Percentiles rank a stretch among this genome's conserved stretches.
Evolutionary conservation across 2,329 filamentous ascomycete species (phyloP).

Genomic region (Metarhizium sp.): DNA sequence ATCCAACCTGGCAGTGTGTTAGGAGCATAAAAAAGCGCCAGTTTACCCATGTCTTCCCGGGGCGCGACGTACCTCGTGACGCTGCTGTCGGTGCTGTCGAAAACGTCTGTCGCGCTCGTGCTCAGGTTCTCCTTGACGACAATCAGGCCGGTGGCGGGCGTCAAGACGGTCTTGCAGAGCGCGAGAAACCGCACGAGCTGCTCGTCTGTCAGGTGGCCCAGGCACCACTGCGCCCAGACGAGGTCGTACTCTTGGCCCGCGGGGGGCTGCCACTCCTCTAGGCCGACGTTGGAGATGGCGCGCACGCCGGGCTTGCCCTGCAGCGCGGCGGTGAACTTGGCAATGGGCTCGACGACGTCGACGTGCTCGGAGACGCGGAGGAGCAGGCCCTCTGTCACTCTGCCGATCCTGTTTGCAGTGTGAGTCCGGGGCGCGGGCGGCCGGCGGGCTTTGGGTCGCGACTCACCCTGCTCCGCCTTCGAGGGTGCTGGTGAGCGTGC

Average conservation of each 20-base stretch:
- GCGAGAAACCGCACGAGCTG: slow-evolving; percentile 60
- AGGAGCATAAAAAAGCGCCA: background rate
- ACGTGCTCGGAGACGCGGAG: slow-evolving; percentile 58
- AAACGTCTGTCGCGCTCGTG: slow-evolving; percentile 52
- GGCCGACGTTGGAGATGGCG: slow-evolving; percentile 59
- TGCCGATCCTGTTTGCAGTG: slow-evolving; percentile 54
- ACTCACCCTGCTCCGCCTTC: slow-evolving; percentile 32
- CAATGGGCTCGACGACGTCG: slow-evolving; percentile 78
- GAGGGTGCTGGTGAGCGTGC: slow-evolving; percentile 18
- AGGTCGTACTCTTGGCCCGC: slow-evolving; percentile 55
- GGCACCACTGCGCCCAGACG: slow-evolving; percentile 87
- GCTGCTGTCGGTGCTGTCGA: slow-evolving; percentile 65
- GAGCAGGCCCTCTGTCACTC: slow-evolving; percentile 73
- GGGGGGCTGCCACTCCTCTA: slow-evolving; percentile 58
- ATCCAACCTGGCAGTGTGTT: slow-evolving; percentile 45
- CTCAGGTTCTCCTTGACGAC: slow-evolving; percentile 59
- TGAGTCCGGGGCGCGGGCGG: background rate
- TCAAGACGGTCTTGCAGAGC: slow-evolving; percentile 41
- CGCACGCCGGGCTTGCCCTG: slow-evolving; percentile 46
- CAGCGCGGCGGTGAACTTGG: slow-evolving; percentile 65
- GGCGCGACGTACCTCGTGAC: slow-evolving; percentile 51
- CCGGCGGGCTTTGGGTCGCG: too few relatives aligned
- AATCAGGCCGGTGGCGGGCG: slow-evolving; percentile 19
- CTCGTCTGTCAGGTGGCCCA: slow-evolving; percentile 69
- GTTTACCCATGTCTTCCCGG: rapidly evolving